These are phyloP conservation scores for Hansenula sp. DNA, from an alignment of 1,139 yeast species.

Conservation along the genomic window DNA sequence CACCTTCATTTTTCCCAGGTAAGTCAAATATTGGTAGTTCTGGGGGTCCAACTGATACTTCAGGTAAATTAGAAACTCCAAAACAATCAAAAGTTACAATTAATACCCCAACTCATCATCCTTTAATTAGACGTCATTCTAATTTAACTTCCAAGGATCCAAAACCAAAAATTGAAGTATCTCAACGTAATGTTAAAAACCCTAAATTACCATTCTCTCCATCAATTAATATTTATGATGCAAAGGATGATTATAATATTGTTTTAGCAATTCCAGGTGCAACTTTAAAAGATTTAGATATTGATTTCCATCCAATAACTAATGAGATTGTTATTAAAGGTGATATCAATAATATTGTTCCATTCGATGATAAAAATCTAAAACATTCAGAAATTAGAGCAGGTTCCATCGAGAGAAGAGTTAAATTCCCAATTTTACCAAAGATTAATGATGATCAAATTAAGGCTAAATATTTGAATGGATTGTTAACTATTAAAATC, in stretches of 20 bases:
- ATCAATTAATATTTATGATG: slow-evolving; percentile 50
- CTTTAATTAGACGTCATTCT: slow-evolving; percentile 20
- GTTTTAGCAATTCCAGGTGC: slow-evolving; percentile 54
- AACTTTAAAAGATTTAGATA: slow-evolving; percentile 42
- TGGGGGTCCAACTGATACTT: neutral
- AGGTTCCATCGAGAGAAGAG: slow-evolving; percentile 50
- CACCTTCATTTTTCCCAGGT: slow-evolving; percentile 5
- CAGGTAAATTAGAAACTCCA: neutral
- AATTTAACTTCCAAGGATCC: slow-evolving; percentile 27
- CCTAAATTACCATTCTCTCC: slow-evolving; percentile 46
- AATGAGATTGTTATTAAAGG: slow-evolving; percentile 48
- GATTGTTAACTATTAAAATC: slow-evolving; percentile 45
- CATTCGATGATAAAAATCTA: slow-evolving; percentile 27
- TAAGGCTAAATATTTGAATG: slow-evolving; percentile 47
- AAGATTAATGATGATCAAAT: slow-evolving; percentile 47
- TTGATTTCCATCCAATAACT: slow-evolving; percentile 52
- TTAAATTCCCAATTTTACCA: slow-evolving; percentile 50
- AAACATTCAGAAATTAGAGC: slow-evolving; percentile 44
- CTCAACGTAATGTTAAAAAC: slow-evolving; percentile 40
- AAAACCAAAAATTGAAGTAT: slow-evolving; percentile 37
- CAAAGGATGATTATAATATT: slow-evolving; percentile 37
- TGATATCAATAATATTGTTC: slow-evolving; percentile 35
- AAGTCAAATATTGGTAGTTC: slow-evolving; percentile 1
- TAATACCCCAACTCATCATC: slow-evolving; percentile 13
- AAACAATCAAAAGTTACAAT: slow-evolving; percentile 4